Evolutionary conservation across 208 protist genomes (phyloP).

Genomic region (Trypanosoma brucei): DNA sequence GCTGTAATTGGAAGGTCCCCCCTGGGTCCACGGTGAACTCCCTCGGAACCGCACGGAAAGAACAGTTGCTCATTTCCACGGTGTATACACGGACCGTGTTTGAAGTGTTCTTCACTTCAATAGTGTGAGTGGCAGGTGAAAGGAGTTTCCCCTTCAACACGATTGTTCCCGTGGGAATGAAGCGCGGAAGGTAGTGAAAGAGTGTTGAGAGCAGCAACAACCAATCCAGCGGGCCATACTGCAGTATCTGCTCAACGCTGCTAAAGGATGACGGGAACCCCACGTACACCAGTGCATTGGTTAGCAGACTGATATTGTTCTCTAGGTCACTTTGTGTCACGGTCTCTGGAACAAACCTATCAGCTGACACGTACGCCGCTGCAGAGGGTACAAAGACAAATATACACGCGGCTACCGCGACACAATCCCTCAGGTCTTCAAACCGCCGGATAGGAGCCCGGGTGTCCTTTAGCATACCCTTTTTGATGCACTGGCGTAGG

Average conservation of each 20-base stretch:
- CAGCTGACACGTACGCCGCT: slow-evolving; percentile 23
- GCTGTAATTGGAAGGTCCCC: slow-evolving; percentile 31
- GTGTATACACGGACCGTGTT: slow-evolving; percentile 53
- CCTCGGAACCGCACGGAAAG: slow-evolving; percentile 46
- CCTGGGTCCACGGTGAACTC: slow-evolving; percentile 66
- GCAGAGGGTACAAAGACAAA: slow-evolving; percentile 65
- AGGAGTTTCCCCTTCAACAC: slow-evolving; percentile 81
- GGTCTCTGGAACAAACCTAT: slow-evolving; percentile 29
- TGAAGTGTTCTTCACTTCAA: slow-evolving; percentile 82
- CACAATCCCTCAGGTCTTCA: slow-evolving; percentile 70
- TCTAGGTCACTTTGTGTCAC: slow-evolving; percentile 36
- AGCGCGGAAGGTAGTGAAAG: slow-evolving; percentile 79
- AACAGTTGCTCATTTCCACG: slow-evolving; percentile 58
- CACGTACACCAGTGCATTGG: slow-evolving; percentile 38
- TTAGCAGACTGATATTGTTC: slow-evolving; percentile 48
- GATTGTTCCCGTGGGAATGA: slow-evolving; percentile 53
- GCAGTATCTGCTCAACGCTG: slow-evolving; percentile 44
- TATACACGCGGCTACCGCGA: slow-evolving; percentile 59
- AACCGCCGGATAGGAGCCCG: slow-evolving; percentile 34
- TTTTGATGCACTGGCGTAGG: slow-evolving; percentile 19
- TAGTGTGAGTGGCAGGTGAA: slow-evolving; percentile 49
- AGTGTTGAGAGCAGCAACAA: slow-evolving; percentile 79
- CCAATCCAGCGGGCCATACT: slow-evolving; percentile 46
- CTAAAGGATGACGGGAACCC: slow-evolving; percentile 35
- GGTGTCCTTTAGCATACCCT: slow-evolving; percentile 11